These are phyloP conservation scores for Nakataea oryzae DNA, from an alignment of 2,329 filamentous ascomycete genomes.

Conservation along the genomic window DNA sequence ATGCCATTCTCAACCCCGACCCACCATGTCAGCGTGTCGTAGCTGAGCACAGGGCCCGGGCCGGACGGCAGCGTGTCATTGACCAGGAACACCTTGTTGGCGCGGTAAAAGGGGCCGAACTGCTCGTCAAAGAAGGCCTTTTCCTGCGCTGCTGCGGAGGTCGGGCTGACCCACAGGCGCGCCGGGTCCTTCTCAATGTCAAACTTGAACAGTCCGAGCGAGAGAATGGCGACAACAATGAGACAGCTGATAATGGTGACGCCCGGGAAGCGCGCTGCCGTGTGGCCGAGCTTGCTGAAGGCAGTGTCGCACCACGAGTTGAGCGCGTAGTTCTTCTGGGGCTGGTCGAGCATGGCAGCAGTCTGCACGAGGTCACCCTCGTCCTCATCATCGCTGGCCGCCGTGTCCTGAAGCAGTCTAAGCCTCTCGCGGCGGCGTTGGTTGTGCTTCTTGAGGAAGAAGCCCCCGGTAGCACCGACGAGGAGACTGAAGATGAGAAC, in stretches of 20 bases:
- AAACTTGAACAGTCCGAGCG: constrained; percentile 80
- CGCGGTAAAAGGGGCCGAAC: constrained; percentile 92
- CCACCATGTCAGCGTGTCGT: constrained; percentile 90
- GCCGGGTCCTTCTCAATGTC: constrained; percentile 86
- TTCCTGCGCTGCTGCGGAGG: constrained; percentile 80
- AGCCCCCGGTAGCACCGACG: constrained; percentile 58
- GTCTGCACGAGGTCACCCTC: constrained; percentile 77
- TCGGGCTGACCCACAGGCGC: constrained; percentile 90
- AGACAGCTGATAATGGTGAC: constrained; percentile 72
- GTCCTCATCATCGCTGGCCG: constrained; percentile 84
- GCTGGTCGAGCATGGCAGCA: constrained; percentile 64
- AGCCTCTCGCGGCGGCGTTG: constrained; percentile 70
- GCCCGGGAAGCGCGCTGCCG: constrained; percentile 72
- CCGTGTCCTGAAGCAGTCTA: constrained; percentile 75
- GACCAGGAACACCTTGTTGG: constrained; percentile 86
- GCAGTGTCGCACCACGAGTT: constrained; percentile 73
- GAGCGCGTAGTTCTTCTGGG: constrained; percentile 68
- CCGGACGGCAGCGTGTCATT: constrained; percentile 63
- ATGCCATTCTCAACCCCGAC: constrained; percentile 78
- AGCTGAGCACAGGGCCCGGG: constrained; percentile 69
- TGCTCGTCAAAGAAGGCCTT: constrained; percentile 88
- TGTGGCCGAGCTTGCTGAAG: constrained; percentile 71
- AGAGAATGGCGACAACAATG: constrained; percentile 67
- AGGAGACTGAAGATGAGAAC: constrained; percentile 60
- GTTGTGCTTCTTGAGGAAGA: constrained; percentile 64